phyloP scores from a whole-genome alignment of 345 rosid genomes.

The Tarenaya hassleriana region DNA sequence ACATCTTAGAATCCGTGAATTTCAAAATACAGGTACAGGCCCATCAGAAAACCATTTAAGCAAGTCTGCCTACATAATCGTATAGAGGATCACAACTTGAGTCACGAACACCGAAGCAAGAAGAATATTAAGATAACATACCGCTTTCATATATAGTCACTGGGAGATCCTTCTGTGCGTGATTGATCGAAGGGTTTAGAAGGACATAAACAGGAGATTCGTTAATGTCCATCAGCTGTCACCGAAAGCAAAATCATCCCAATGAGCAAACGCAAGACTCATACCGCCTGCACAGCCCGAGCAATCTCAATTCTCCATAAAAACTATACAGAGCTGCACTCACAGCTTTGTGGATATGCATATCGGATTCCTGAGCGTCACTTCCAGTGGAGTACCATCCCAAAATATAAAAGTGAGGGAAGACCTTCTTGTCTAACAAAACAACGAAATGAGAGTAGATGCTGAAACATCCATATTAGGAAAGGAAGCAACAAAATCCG shows the following conservation, averaged over 20 bases:
- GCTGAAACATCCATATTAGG: background rate
- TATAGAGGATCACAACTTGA: no score
- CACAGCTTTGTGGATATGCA: constrained; percentile 92
- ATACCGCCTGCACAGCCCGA: no score
- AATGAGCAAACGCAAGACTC: constrained; percentile 9
- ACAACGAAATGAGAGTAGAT: background rate
- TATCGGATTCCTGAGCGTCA: constrained; percentile 86
- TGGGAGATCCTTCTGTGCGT: constrained; percentile 89
- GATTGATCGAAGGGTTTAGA: constrained; percentile 81
- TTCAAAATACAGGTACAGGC: no score
- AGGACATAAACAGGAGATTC: constrained; percentile 93
- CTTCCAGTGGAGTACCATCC: constrained; percentile 97
- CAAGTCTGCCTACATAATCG: no score
- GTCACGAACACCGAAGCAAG: no score
- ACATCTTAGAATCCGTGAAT: no score
- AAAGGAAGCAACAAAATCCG: background rate
- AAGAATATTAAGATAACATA: constrained; percentile 24
- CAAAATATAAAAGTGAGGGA: constrained; percentile 73
- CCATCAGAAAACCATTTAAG: no score
- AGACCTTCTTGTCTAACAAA: constrained; percentile 76
- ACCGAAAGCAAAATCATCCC: constrained; percentile 9
- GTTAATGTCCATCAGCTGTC: constrained; percentile 93
- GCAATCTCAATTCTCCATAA: no score
- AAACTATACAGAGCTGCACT: constrained; percentile 22
- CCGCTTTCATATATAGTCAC: constrained; percentile 88